Base-by-base conservation (phyloP, 2,329 filamentous ascomycete genomes). In the Aspergillus costaricaensis region DNA sequence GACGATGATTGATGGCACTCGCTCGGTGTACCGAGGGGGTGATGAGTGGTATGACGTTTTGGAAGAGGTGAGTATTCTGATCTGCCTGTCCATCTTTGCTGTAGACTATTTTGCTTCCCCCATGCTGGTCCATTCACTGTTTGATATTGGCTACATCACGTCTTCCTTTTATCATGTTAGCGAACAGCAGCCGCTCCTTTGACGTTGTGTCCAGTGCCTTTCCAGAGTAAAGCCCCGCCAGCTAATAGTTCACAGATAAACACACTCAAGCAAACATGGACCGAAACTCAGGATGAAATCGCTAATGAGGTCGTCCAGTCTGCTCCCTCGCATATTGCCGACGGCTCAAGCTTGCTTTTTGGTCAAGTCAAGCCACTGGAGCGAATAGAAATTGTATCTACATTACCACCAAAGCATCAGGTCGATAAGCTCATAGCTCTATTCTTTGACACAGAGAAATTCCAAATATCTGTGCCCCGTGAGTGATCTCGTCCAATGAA, bases 41-140 rank as follows among this genome's bases (percentile, higher is more conserved):
- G 53, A 62, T 50, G 56, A 60, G 38, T 62, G 60, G 60, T 25
- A 57, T 17, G 60, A 62, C 39, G 57, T 62, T 12, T 27, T 62
- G 14, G 19, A 50, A 14, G 60, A 62, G 19, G 60, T 62, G 14
- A 2, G 19, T 23, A 4, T 12, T 6, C 5, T 4, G 1, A 36
- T 36, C 32, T 36, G 4, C 32, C 5, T 15, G 10, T 36, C 0
- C 4, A 12, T 14, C 32, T 36, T 36, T 14, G 32, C 32, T 36
- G 4, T 30, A 30, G 10, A 30, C 25, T 30, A 30, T 15, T 4
- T 36, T 36, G 32, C 32, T 36, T 36, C 4, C 32, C 30, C 32
- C 32, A 36, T 4, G 12, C 12, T 36, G 12, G 32, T 14, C 4
- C 32, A 14, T 14, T 14, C 12, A 5, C 10, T 5, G 32, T 14